These are phyloP conservation scores for Aspergillus ochraceoroseus DNA, from an alignment of 2,329 filamentous ascomycete genomes.

Conservation along the genomic window DNA sequence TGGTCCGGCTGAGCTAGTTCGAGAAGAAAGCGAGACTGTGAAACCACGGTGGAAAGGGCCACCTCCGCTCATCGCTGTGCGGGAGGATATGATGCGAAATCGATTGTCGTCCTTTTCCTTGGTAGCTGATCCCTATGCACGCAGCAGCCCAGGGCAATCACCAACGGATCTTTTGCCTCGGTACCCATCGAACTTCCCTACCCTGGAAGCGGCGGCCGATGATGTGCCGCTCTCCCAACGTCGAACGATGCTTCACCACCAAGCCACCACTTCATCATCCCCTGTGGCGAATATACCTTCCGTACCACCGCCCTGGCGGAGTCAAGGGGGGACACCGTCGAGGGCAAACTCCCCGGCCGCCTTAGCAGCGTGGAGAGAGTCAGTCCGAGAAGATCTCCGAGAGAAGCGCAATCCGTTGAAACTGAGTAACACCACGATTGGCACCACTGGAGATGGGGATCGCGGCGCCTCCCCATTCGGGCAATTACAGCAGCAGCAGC, in stretches of 20 bases:
- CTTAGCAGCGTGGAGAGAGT: constrained; percentile 63
- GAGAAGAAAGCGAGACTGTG: constrained; percentile 17
- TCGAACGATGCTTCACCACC: constrained; percentile 56
- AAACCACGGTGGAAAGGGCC: constrained; percentile 27
- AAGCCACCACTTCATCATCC: constrained; percentile 47
- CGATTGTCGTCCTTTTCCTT: constrained; percentile 37
- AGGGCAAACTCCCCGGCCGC: constrained; percentile 46
- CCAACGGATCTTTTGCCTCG: constrained; percentile 17
- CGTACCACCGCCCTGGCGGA: constrained; percentile 16
- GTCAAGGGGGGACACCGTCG: constrained; percentile 11
- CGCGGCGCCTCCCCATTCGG: constrained; percentile 54
- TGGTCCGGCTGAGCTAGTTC: constrained; percentile 12
- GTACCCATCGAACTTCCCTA: constrained; percentile 21
- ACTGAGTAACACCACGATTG: constrained; percentile 23
- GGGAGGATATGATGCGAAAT: constrained; percentile 49
- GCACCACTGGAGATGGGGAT: constrained; percentile 22
- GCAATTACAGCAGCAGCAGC: constrained; percentile 52
- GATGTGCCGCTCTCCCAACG: constrained; percentile 69
- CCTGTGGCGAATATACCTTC: constrained; percentile 45
- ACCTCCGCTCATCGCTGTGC: constrained; percentile 51
- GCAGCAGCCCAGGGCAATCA: constrained; percentile 28
- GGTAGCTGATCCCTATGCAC: constrained; percentile 29
- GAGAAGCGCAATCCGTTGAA: constrained; percentile 29
- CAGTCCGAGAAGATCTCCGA: constrained; percentile 59
- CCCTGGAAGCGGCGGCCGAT: constrained; percentile 55